Percentiles rank a stretch among this genome's conserved stretches.
These are phyloP conservation scores for Cryphonectria naterciae DNA, from an alignment of 2,329 filamentous ascomycete species.

Conservation along the genomic window DNA sequence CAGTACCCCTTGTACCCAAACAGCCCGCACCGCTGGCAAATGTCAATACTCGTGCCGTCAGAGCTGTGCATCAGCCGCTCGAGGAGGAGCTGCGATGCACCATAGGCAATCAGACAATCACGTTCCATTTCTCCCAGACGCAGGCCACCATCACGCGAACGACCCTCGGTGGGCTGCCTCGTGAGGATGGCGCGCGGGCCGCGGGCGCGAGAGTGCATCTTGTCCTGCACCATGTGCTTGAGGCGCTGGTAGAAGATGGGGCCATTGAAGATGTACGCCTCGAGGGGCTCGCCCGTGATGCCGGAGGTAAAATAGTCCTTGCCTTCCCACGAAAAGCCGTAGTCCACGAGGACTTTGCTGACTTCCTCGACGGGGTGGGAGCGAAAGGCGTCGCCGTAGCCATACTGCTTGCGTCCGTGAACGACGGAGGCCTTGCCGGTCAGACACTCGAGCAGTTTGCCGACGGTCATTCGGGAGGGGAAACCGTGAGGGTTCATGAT, in stretches of 20 bases:
- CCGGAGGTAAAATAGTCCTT: constrained; percentile 97
- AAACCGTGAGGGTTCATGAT: constrained; percentile 99
- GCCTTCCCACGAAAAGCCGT: constrained; percentile 94
- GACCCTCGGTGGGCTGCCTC: constrained; percentile 93
- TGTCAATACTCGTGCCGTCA: constrained; percentile 87
- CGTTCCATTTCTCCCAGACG: constrained; percentile 98
- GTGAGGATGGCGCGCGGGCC: constrained; percentile 92
- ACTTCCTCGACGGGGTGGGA: constrained; percentile 86
- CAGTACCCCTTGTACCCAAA: constrained; percentile 97
- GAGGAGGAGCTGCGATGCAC: constrained; percentile 86
- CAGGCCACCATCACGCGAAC: constrained; percentile 88
- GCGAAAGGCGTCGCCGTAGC: constrained; percentile 79
- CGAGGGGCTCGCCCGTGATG: constrained; percentile 90
- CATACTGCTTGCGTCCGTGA: constrained; percentile 84
- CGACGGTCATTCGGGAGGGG: constrained; percentile 98
- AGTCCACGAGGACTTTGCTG: constrained; percentile 79
- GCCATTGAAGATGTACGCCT: constrained; percentile 97
- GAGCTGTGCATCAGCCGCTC: constrained; percentile 95
- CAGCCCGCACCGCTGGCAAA: constrained; percentile 91
- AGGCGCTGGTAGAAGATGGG: constrained; percentile 99
- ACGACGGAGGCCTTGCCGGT: constrained; percentile 93
- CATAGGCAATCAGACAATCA: constrained; percentile 96
- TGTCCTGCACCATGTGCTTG: constrained; percentile 99
- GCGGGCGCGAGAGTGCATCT: constrained; percentile 95
- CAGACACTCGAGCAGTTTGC: constrained; percentile 93